Percentiles rank a stretch among this genome's conserved stretches.
phyloP scores from a whole-genome alignment of 139 green algal species.

The Spirogloea muscicola region DNA sequence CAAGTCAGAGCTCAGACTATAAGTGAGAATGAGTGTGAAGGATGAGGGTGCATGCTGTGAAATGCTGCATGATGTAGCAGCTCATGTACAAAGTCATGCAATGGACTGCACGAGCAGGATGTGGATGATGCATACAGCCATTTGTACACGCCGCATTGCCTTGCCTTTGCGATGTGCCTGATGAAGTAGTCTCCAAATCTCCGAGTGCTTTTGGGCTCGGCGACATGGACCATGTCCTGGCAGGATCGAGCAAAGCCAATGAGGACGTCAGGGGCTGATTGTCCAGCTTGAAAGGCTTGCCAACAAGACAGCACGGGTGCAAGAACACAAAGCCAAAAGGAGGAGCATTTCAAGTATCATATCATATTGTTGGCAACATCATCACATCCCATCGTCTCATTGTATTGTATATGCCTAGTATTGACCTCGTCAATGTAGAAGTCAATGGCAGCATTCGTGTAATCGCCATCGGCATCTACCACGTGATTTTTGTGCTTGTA shows the following conservation, averaged over 20 bases:
- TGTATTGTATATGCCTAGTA: too few species aligned
- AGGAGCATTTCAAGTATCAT: neutral
- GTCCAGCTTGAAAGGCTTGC: neutral
- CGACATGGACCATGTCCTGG: slow-evolving; percentile 47
- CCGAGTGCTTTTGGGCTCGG: slow-evolving; percentile 8
- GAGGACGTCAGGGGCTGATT: too few species aligned
- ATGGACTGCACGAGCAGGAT: too few species aligned
- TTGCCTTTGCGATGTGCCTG: slow-evolving; percentile 42
- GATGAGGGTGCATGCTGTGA: too few species aligned
- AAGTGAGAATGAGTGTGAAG: too few species aligned
- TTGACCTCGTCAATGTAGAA: slow-evolving; percentile 70
- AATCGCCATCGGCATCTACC: slow-evolving; percentile 23
- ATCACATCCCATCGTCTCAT: neutral
- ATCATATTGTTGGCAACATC: neutral
- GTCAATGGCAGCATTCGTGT: slow-evolving; percentile 62
- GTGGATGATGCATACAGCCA: too few species aligned
- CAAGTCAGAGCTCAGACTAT: too few species aligned
- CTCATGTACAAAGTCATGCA: too few species aligned
- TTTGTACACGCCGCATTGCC: too few species aligned
- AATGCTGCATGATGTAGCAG: too few species aligned
- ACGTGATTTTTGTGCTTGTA: slow-evolving; percentile 37
- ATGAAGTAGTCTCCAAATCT: slow-evolving; percentile 46
- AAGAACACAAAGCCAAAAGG: neutral
- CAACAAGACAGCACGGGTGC: neutral
- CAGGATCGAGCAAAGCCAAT: too few species aligned